Base-by-base conservation (phyloP, 768 basidiomycete species). In the Daedalea quercina region DNA sequence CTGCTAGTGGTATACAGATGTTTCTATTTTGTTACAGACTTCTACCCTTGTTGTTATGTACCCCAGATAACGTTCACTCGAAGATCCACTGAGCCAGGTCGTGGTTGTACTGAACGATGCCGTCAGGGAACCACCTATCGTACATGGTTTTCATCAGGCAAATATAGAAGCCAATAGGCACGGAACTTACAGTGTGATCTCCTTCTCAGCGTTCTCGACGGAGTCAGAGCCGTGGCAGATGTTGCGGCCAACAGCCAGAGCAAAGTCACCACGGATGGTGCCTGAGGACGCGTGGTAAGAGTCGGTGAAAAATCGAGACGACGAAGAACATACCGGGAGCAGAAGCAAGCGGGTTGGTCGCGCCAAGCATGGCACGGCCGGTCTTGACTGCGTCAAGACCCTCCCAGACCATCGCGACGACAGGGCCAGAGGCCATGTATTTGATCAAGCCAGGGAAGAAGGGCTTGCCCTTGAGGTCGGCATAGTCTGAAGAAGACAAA, bases 371-470 rank as follows among this genome's bases (percentile, higher is more conserved):
- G 70, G 70, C 79, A 74, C 94, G 92, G 61, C 94, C 94, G 54
- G 93, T 94, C 84, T 92, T 92, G 72, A 92, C 90, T 47, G 89
- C 89, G 60, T 92, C 88, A 56, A 92, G 81, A 54, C 96, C 96
- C 76, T 97, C 82, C 84, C 94, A 95, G 60, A 90, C 94, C 82
- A 92, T 94, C 63, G 80, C 90, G 66, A 95, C 87, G 61, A 99
- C 96, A 61, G 96, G 96, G 55, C 96, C 95, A 51, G 87, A 78
- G 51, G 85, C 82, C 93, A 95, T 98, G 80, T 97, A 97, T 69
- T 84, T 85, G 81, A 98, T 86, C 65, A 98, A 73, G 61, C 90
- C 88, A 61, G 90, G 89, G 85, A 98, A 99, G 85, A 99, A 99
- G 52, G 82, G 66, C 81, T 95, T 96, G 62, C 78, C 84, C 70